Conservation (phyloP, 192 early-diverging fungal species). For the Helicostylum pulchrum region DNA sequence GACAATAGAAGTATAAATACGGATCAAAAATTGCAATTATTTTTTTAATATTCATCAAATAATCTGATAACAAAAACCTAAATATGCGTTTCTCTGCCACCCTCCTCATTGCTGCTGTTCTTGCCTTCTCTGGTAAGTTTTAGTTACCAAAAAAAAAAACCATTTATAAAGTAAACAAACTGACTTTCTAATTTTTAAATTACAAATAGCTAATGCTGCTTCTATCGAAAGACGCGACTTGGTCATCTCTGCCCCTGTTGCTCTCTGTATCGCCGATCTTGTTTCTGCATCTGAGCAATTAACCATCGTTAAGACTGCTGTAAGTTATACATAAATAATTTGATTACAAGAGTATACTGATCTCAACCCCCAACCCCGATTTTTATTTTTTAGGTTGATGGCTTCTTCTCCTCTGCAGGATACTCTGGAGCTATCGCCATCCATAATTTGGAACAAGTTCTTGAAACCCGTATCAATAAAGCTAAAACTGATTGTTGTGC, state of each 20-base stretch:
- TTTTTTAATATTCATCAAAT: no score
- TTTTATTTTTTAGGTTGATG: constrained; percentile 4
- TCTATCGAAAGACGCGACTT: background rate
- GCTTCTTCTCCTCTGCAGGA: background rate
- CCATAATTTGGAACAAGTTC: background rate
- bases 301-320: background rate
- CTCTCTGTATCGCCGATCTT: background rate
- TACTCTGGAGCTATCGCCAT: constrained; percentile 8
- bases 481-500: constrained; percentile 4
- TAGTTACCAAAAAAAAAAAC: background rate
- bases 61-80: no score
- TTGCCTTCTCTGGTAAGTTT: constrained; percentile 8
- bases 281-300: background rate
- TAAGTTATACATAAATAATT: background rate
- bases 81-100: constrained; percentile 7
- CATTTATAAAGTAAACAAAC: no score
- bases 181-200: background rate
- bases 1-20: no score
- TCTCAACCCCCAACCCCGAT: no score
- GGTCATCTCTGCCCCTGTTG: background rate
- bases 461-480: constrained; percentile 10
- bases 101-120: background rate
- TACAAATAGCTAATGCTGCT: constrained; percentile 7
- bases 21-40: no score
- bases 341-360: no score